Percentiles rank a stretch among this genome's conserved stretches.
Conservation (phyloP, 345 rosid species). For the Trapa bicornis region DNA sequence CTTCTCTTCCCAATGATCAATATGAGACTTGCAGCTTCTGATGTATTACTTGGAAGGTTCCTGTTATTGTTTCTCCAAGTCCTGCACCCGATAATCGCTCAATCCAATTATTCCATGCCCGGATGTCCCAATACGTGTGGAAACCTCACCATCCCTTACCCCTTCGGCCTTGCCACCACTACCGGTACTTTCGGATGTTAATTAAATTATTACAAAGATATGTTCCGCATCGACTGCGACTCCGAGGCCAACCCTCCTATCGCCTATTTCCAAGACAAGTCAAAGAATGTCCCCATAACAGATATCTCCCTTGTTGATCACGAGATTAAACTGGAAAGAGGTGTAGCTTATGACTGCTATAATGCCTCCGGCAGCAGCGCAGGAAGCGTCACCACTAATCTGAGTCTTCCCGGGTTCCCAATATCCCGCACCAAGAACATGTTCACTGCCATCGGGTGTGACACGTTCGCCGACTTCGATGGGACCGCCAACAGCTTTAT, state of each 20-base stretch:
- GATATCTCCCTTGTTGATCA: conserved; percentile 18
- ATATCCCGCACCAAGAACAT: conserved; percentile 7
- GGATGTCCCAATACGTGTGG: conserved; percentile 26
- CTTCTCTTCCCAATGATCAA: too few relatives aligned
- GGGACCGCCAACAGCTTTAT: neutral
- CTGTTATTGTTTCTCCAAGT: too few relatives aligned
- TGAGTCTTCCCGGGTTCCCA: neutral
- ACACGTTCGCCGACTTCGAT: neutral
- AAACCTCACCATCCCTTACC: conserved; percentile 24
- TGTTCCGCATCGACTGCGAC: conserved; percentile 15
- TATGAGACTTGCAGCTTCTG: too few relatives aligned
- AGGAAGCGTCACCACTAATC: too few relatives aligned
- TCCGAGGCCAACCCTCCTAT: neutral
- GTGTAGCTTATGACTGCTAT: conserved; percentile 6
- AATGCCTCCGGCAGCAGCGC: neutral
- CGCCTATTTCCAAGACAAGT: neutral
- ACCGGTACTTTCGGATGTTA: conserved; percentile 25
- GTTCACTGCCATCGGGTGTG: conserved; percentile 7
- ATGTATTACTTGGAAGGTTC: too few relatives aligned
- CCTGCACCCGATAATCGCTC: too few relatives aligned
- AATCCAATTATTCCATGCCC: neutral
- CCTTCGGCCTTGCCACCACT: conserved; percentile 21
- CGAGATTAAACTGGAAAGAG: neutral
- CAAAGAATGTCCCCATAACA: conserved; percentile 1
- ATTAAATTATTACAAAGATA: conserved; percentile 8